phyloP scores from a whole-genome alignment of 148 eudicot genomes.

The Vaccinium corymbosum region DNA sequence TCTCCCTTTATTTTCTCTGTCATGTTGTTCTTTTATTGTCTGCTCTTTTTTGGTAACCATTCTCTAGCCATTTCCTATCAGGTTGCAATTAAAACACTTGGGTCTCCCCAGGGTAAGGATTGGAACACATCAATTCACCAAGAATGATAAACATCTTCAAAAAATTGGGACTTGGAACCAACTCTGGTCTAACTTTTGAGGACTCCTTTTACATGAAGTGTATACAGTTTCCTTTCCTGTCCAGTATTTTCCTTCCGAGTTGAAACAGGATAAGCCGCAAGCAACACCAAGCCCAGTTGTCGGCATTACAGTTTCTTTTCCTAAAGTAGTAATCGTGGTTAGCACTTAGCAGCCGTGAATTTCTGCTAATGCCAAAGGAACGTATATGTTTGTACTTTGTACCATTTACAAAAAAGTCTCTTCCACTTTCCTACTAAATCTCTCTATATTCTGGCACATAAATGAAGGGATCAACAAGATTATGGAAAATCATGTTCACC shows the following conservation, averaged over 20 bases:
- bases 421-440: too few relatives aligned
- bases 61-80: background rate
- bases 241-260: too few relatives aligned
- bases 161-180: background rate
- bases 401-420: too few relatives aligned
- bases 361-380: background rate
- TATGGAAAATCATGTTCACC: too few relatives aligned
- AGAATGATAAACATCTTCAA: background rate
- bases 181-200: constrained; percentile 9
- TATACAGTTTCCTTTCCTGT: background rate
- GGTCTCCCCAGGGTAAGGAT: background rate
- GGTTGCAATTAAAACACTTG: background rate
- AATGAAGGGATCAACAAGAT: too few relatives aligned
- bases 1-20: background rate
- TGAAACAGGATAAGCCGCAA: too few relatives aligned
- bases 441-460: too few relatives aligned
- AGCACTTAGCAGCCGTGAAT: background rate
- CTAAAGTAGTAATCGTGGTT: background rate
- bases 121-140: background rate
- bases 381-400: background rate
- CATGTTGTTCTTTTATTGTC: background rate
- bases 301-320: background rate
- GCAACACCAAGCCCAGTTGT: too few relatives aligned
- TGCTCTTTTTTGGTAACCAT: background rate
- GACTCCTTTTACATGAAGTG: background rate